Evolutionary conservation across 306 rosid species (phyloP).

Genomic region (Cicer cuneatum): DNA sequence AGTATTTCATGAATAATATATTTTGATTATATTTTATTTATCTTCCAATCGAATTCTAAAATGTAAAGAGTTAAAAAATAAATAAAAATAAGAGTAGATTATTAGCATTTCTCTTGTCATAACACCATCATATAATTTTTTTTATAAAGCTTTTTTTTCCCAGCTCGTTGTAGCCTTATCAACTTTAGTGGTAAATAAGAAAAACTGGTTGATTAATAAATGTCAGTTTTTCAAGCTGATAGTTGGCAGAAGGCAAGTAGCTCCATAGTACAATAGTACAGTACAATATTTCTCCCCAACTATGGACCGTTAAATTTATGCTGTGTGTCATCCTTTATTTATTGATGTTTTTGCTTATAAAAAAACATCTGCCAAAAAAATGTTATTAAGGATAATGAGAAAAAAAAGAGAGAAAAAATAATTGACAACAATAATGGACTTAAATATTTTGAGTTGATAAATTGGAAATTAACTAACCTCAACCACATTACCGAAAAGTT

Average conservation of each 20-base stretch:
- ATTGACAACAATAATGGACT: not conserved
- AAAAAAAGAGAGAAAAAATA: not conserved
- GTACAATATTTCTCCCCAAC: slow-evolving; percentile 6
- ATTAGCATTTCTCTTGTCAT: no score
- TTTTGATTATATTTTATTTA: no score
- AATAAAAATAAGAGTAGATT: no score
- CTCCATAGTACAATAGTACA: not conserved
- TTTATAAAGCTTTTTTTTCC: no score
- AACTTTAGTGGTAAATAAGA: no score
- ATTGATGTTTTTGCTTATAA: not conserved
- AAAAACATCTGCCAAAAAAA: not conserved
- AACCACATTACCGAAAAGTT: not conserved
- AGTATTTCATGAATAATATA: no score
- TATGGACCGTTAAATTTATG: slow-evolving; percentile 7
- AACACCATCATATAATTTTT: no score
- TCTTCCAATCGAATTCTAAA: no score
- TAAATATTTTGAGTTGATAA: not conserved
- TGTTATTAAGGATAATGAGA: not conserved
- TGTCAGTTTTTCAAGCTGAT: no score
- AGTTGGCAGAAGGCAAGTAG: not conserved
- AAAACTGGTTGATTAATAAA: no score
- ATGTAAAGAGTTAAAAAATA: no score
- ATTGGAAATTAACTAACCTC: slow-evolving; percentile 21
- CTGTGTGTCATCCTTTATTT: not conserved
- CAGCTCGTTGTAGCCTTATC: no score